Conservation (phyloP, 2,329 filamentous ascomycete species). For the Fusarium sp. region DNA sequence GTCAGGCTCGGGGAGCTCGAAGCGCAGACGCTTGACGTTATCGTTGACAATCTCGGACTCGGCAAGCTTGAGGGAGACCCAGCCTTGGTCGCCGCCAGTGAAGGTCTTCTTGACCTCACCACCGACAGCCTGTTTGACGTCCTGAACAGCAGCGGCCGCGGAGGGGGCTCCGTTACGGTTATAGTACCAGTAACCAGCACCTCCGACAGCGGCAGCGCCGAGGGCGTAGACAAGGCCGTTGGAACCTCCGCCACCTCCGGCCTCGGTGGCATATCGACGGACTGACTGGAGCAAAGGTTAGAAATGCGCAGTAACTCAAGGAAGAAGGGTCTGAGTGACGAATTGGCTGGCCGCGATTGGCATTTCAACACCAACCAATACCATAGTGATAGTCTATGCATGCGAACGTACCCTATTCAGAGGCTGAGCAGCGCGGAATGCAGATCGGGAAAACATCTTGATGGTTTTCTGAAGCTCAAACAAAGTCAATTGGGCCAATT, state of each 20-base stretch:
- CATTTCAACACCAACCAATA: slow-evolving; percentile 6
- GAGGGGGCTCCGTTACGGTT: slow-evolving; percentile 55
- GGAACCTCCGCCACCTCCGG: slow-evolving; percentile 60
- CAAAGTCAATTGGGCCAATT: slow-evolving; percentile 41
- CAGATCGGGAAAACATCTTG: slow-evolving; percentile 74
- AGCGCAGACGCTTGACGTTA: slow-evolving; percentile 94
- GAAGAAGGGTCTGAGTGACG: not conserved
- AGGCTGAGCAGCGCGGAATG: slow-evolving; percentile 70
- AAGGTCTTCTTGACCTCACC: slow-evolving; percentile 64
- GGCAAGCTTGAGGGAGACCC: slow-evolving; percentile 81
- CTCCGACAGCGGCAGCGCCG: slow-evolving; percentile 66
- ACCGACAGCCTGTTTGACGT: slow-evolving; percentile 60
- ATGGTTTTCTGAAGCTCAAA: slow-evolving; percentile 26
- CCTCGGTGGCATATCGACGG: slow-evolving; percentile 75
- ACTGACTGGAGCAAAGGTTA: slow-evolving; percentile 55
- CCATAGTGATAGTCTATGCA: too few species aligned
- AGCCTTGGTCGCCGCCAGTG: slow-evolving; percentile 89
- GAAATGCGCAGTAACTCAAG: not conserved
- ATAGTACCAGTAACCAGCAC: slow-evolving; percentile 65
- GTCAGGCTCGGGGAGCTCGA: slow-evolving; percentile 84
- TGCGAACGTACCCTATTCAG: slow-evolving; percentile 66
- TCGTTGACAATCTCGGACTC: slow-evolving; percentile 84
- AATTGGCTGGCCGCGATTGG: slow-evolving; percentile 11
- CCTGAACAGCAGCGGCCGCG: slow-evolving; percentile 63
- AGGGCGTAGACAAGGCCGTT: slow-evolving; percentile 69